phyloP scores from a whole-genome alignment of 129 eudicot species.

The Flaveria trinervia region DNA sequence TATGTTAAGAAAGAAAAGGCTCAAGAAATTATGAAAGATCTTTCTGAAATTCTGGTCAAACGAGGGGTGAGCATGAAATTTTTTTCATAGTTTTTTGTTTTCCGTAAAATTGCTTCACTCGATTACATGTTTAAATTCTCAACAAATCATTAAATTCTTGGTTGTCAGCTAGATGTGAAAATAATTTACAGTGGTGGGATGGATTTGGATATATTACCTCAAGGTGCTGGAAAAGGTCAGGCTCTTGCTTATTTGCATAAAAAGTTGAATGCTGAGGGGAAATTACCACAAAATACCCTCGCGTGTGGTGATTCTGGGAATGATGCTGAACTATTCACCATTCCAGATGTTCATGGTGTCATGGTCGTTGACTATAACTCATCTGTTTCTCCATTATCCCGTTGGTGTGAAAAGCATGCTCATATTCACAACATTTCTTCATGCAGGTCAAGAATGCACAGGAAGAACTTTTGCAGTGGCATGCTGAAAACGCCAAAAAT shows the following conservation, averaged over 20 bases:
- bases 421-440: slow-evolving; percentile 5
- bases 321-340: slow-evolving; percentile 92
- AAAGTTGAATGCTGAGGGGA: slow-evolving; percentile 56
- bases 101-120: not conserved
- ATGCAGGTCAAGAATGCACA: slow-evolving; percentile 93
- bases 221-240: slow-evolving; percentile 99
- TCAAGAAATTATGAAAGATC: slow-evolving; percentile 64
- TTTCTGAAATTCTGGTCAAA: slow-evolving; percentile 53
- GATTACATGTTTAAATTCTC: slow-evolving; percentile 11
- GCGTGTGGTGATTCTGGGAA: slow-evolving; percentile 98
- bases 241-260: slow-evolving; percentile 91
- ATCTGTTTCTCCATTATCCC: not conserved
- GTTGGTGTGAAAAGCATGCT: not conserved
- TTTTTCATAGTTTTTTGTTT: not conserved
- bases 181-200: slow-evolving; percentile 93
- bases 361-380: slow-evolving; percentile 58
- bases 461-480: slow-evolving; percentile 97
- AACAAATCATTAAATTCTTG: not conserved
- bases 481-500: slow-evolving; percentile 78
- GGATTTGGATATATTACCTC: slow-evolving; percentile 89
- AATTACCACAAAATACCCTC: slow-evolving; percentile 78
- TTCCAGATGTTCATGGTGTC: slow-evolving; percentile 95
- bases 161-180: slow-evolving; percentile 82
- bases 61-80: slow-evolving; percentile 64
- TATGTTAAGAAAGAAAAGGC: slow-evolving; percentile 84